Conservation (phyloP, 306 rosid species). For the Quercus ilex region DNA sequence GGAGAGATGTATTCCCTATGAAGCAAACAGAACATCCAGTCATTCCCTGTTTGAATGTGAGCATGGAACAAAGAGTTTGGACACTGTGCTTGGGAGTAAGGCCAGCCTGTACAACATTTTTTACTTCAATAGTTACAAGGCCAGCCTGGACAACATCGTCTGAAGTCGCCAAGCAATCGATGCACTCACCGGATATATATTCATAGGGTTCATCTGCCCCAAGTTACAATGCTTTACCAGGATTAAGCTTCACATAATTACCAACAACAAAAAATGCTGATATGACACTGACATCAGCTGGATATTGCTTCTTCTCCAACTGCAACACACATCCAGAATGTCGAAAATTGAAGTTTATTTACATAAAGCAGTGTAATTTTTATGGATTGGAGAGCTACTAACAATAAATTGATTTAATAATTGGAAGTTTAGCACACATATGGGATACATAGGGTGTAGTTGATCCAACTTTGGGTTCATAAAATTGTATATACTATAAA, state of each 20-base stretch:
- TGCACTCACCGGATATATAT: conserved; percentile 65
- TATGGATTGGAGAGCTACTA: not conserved
- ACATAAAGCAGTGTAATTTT: not conserved
- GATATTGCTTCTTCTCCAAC: conserved; percentile 69
- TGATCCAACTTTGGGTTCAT: not conserved
- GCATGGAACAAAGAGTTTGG: conserved; percentile 86
- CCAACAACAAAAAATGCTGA: conserved; percentile 73
- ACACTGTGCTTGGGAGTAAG: conserved; percentile 88
- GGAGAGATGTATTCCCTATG: not conserved
- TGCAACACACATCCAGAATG: conserved; percentile 40
- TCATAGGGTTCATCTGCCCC: conserved; percentile 89
- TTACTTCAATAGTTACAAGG: too few species aligned
- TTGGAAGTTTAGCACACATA: too few species aligned
- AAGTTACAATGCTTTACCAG: conserved; percentile 80
- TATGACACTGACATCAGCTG: conserved; percentile 72
- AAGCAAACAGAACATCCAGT: not conserved
- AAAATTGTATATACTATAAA: not conserved
- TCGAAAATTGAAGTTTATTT: not conserved
- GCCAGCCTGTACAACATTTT: conserved; percentile 87
- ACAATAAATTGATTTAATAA: too few species aligned
- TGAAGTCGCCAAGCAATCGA: conserved; percentile 92
- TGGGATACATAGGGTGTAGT: not conserved
- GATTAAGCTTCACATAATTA: conserved; percentile 73
- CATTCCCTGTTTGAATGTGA: conserved; percentile 76
- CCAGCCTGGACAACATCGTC: conserved; percentile 81